phyloP scores from a whole-genome alignment of 2,329 filamentous ascomycete genomes.

The Penicillium carneum region DNA sequence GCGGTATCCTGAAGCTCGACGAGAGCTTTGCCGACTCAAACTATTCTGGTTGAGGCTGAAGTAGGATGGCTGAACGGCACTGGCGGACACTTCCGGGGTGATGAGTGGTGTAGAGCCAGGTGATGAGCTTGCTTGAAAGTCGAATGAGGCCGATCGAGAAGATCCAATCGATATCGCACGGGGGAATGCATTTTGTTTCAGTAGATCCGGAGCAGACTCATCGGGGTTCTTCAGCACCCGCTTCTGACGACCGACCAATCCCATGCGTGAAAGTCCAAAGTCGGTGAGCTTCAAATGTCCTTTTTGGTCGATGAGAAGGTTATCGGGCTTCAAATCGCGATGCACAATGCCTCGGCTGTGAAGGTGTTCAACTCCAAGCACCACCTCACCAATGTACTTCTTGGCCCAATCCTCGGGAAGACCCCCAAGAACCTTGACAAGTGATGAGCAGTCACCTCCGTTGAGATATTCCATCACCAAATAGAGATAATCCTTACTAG shows the following conservation, averaged over 20 bases:
- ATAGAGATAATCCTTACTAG: constrained; percentile 98
- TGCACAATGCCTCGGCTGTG: constrained; percentile 95
- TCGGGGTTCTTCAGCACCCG: constrained; percentile 78
- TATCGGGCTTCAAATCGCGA: constrained; percentile 95
- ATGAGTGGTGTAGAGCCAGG: constrained; percentile 86
- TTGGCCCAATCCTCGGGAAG: constrained; percentile 97
- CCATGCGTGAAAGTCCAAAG: constrained; percentile 96
- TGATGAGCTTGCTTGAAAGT: constrained; percentile 80
- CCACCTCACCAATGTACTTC: constrained; percentile 94
- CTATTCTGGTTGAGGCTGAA: constrained; percentile 71
- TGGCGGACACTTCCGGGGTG: constrained; percentile 74
- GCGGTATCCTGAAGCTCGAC: constrained; percentile 78
- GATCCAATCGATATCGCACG: constrained; percentile 84
- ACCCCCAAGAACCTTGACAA: constrained; percentile 92
- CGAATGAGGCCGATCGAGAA: constrained; percentile 91
- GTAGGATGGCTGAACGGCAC: constrained; percentile 86
- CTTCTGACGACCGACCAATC: constrained; percentile 93
- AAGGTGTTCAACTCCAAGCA: constrained; percentile 94
- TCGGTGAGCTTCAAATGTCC: constrained; percentile 97
- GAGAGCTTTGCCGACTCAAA: constrained; percentile 66
- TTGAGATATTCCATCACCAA: constrained; percentile 99
- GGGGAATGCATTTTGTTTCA: constrained; percentile 90
- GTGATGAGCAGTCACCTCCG: constrained; percentile 92
- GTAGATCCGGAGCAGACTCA: constrained; percentile 87
- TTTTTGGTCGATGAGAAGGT: constrained; percentile 93